Percentiles rank a stretch among this genome's conserved stretches.
Conservation (phyloP, 768 basidiomycete species). For the Mycena venus region DNA sequence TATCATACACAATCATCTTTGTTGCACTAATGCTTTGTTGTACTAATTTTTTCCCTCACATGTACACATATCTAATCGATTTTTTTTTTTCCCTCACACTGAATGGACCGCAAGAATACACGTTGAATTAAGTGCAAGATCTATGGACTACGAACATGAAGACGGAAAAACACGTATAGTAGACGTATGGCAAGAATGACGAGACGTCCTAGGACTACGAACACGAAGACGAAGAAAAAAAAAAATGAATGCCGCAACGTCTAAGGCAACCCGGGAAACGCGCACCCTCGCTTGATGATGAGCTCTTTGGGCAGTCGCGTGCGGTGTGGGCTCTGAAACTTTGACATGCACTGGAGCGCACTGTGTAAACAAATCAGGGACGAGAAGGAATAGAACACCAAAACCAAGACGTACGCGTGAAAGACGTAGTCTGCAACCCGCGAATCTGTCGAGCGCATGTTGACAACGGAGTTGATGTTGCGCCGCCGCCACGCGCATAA, state of each 20-base stretch:
- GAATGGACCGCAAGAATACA: background rate
- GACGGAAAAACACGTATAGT: no score
- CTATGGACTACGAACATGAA: no score
- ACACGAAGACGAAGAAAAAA: background rate
- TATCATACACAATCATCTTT: background rate
- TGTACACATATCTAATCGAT: background rate
- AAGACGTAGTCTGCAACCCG: background rate
- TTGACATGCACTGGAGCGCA: background rate
- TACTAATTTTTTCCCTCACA: no score
- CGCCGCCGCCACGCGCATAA: no score
- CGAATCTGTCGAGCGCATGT: no score
- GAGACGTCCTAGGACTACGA: background rate
- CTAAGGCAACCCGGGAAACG: constrained; percentile 9
- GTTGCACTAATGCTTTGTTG: no score
- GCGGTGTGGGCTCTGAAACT: background rate
- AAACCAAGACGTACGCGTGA: background rate
- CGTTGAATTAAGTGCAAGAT: background rate
- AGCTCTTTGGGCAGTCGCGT: constrained; percentile 1
- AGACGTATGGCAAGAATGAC: no score
- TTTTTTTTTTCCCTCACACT: background rate
- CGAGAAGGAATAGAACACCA: background rate
- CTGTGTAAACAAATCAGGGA: background rate
- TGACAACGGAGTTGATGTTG: background rate
- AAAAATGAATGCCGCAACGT: background rate
- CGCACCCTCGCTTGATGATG: background rate